Conservation (phyloP, 2,329 filamentous ascomycete species). For the Berkeleyomyces basicola region DNA sequence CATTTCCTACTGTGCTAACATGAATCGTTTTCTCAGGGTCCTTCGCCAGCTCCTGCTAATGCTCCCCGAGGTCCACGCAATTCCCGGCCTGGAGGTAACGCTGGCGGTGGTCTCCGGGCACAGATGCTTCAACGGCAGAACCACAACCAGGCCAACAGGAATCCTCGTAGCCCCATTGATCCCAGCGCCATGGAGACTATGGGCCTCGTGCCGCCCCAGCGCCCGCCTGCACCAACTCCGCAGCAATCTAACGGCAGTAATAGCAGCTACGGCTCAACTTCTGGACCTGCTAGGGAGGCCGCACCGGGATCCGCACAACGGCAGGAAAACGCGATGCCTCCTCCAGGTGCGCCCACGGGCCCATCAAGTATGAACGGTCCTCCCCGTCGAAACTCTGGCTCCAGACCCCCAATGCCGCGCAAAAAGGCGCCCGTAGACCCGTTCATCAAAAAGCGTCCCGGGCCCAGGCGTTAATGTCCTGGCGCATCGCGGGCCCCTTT, state of each 20-base stretch:
- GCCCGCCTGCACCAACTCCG: slow-evolving; percentile 21
- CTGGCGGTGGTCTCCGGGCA: slow-evolving; percentile 14
- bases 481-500: background rate
- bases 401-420: slow-evolving; percentile 16
- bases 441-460: slow-evolving; percentile 27
- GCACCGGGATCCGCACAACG: background rate
- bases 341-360: slow-evolving; percentile 16
- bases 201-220: slow-evolving; percentile 30
- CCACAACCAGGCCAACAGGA: background rate
- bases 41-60: background rate
- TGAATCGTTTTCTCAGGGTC: background rate
- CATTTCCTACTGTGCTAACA: background rate
- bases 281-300: background rate
- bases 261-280: background rate
- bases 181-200: slow-evolving; percentile 37
- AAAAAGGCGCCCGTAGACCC: slow-evolving; percentile 29
- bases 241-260: slow-evolving; percentile 9
- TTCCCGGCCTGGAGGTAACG: background rate
- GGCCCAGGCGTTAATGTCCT: slow-evolving; percentile 4
- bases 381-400: background rate
- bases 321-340: slow-evolving; percentile 7
- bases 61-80: background rate
- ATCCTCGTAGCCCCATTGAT: slow-evolving; percentile 20
- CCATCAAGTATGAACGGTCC: background rate
- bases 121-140: slow-evolving; percentile 19